These are phyloP conservation scores for Fusarium algeriense DNA, from an alignment of 2,329 filamentous ascomycete species.

Conservation along the genomic window DNA sequence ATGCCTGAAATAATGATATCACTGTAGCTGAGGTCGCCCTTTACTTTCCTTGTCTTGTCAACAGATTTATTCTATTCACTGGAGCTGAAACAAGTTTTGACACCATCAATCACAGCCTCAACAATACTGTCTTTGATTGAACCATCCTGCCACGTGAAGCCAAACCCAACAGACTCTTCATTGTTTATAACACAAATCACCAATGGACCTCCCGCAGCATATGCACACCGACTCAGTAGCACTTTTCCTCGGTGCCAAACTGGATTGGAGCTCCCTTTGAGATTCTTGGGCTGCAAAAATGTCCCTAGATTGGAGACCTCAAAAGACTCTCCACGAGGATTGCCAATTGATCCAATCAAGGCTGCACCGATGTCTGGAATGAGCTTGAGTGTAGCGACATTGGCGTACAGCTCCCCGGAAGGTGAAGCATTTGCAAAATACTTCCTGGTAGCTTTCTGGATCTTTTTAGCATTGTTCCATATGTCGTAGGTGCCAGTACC, in stretches of 20 bases:
- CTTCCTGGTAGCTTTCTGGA: conserved; percentile 2
- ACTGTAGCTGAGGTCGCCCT: background rate
- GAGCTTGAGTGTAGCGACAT: conserved; percentile 2
- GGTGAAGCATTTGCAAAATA: conserved; percentile 6
- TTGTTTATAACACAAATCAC: conserved; percentile 1
- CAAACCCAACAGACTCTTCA: conserved; percentile 1
- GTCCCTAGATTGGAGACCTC: conserved; percentile 7
- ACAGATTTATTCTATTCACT: too few relatives aligned
- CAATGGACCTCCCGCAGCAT: conserved; percentile 2
- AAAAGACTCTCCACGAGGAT: conserved; percentile 6
- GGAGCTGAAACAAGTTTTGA: background rate
- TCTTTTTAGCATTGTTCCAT: conserved; percentile 5
- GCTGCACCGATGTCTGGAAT: background rate
- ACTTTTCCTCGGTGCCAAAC: background rate
- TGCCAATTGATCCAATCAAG: background rate
- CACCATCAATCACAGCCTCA: background rate
- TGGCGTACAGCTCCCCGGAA: background rate
- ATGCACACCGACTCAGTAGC: conserved; percentile 5
- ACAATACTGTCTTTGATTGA: conserved; percentile 1
- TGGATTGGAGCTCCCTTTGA: background rate
- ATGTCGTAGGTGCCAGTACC: too few relatives aligned
- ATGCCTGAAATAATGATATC: background rate
- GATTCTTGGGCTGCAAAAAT: background rate
- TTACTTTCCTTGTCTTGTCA: background rate
- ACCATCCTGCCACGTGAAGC: conserved; percentile 10